phyloP scores from a whole-genome alignment of 2,329 filamentous ascomycete genomes.

The Aspergillus cejpii region DNA sequence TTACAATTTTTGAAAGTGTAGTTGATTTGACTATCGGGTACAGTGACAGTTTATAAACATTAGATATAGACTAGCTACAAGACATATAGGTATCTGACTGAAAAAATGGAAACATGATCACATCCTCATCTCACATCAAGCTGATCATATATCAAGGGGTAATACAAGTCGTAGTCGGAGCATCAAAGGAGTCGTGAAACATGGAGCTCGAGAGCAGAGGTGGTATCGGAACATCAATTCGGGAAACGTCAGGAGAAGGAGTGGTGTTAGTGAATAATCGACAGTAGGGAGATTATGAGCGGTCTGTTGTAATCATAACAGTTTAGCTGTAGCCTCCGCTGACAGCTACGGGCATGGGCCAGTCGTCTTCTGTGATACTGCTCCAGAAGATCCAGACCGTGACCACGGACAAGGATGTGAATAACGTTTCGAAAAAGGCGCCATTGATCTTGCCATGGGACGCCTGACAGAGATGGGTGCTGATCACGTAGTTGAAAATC shows the following conservation, averaged over 20 bases:
- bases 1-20: background rate
- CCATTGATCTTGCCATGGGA: constrained; percentile 84
- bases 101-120: constrained; percentile 14
- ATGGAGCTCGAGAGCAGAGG: constrained; percentile 6
- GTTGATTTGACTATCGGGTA: too few species aligned
- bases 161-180: constrained; percentile 4
- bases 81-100: constrained; percentile 32
- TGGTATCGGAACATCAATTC: constrained; percentile 14
- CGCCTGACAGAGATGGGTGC: constrained; percentile 79
- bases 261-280: background rate
- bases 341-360: constrained; percentile 55
- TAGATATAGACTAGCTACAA: constrained; percentile 27
- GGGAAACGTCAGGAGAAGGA: background rate
- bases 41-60: constrained; percentile 18
- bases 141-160: constrained; percentile 5
- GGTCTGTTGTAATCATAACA: background rate
- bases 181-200: constrained; percentile 12
- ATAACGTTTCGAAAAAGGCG: constrained; percentile 84
- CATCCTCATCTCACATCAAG: constrained; percentile 6
- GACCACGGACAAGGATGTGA: constrained; percentile 77
- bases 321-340: constrained; percentile 26
- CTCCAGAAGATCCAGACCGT: constrained; percentile 95
- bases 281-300: background rate
- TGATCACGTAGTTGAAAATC: constrained; percentile 93
- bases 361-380: constrained; percentile 97